These are phyloP conservation scores for Bipolaris victoriae DNA, from an alignment of 2,329 filamentous ascomycete genomes.

Conservation along the genomic window DNA sequence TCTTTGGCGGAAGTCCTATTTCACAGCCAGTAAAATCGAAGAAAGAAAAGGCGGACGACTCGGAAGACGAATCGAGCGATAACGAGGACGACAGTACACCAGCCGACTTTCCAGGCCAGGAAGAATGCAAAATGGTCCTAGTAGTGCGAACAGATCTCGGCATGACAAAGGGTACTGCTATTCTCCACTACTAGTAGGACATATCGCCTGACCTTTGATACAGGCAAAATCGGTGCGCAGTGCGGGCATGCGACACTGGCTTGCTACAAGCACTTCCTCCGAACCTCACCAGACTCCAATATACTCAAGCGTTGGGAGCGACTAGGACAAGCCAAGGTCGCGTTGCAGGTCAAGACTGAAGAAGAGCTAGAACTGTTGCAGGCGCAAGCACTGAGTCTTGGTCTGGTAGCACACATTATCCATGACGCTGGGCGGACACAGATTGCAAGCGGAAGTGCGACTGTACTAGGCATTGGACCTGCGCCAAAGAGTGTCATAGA, in stretches of 20 bases:
- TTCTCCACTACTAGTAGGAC: not conserved
- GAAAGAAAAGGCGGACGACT: conserved; percentile 25
- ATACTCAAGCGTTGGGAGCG: conserved; percentile 85
- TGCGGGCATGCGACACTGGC: conserved; percentile 95
- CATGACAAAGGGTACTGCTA: conserved; percentile 84
- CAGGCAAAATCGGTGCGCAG: conserved; percentile 96
- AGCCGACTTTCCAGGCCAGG: conserved; percentile 58
- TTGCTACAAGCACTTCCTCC: conserved; percentile 85
- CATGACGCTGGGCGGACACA: conserved; percentile 96
- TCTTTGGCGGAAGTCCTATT: conserved; percentile 65
- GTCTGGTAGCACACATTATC: conserved; percentile 87
- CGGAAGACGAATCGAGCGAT: conserved; percentile 40
- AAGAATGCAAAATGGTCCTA: conserved; percentile 93
- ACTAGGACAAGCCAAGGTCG: conserved; percentile 89
- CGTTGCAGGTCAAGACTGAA: conserved; percentile 84
- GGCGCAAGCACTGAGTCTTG: conserved; percentile 79
- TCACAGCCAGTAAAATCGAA: conserved; percentile 33
- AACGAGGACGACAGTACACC: conserved; percentile 43
- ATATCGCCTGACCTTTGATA: conserved; percentile 1
- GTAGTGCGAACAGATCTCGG: conserved; percentile 93
- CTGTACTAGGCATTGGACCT: conserved; percentile 76
- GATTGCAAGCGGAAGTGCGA: conserved; percentile 91
- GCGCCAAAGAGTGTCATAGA: conserved; percentile 88
- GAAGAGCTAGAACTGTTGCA: conserved; percentile 78
- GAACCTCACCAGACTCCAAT: conserved; percentile 60